These are phyloP conservation scores for Fusarium sp. DNA, from an alignment of 2,329 filamentous ascomycete species.

Conservation along the genomic window DNA sequence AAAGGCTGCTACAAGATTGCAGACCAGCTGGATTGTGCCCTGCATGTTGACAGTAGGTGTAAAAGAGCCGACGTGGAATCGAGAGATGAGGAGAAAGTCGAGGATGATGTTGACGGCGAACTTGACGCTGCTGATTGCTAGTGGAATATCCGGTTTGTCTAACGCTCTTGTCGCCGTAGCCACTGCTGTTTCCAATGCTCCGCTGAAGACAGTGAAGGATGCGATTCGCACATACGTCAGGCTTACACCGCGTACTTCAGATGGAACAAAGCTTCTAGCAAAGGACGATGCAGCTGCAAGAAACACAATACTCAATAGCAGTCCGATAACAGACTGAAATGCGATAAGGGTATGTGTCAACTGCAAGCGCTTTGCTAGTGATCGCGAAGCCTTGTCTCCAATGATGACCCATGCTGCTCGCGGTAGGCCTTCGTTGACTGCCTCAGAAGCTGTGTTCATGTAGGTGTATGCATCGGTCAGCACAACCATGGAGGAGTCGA, in stretches of 20 bases:
- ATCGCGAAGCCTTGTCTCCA: slow-evolving; percentile 71
- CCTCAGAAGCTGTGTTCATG: slow-evolving; percentile 74
- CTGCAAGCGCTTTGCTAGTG: slow-evolving; percentile 63
- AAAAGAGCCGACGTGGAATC: slow-evolving; percentile 69
- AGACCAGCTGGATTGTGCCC: slow-evolving; percentile 72
- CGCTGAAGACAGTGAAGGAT: slow-evolving; percentile 72
- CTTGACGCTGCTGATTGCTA: slow-evolving; percentile 74
- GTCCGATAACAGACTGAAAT: slow-evolving; percentile 69
- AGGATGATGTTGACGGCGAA: slow-evolving; percentile 76
- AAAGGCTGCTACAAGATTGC: slow-evolving; percentile 68
- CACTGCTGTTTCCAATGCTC: slow-evolving; percentile 73
- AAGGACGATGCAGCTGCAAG: slow-evolving; percentile 66
- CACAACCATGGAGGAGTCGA: slow-evolving; percentile 66
- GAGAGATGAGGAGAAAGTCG: slow-evolving; percentile 75
- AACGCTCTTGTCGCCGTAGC: slow-evolving; percentile 72
- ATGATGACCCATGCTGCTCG: slow-evolving; percentile 77
- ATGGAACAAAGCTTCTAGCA: slow-evolving; percentile 73
- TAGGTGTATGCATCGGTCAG: slow-evolving; percentile 71
- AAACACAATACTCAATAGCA: slow-evolving; percentile 72
- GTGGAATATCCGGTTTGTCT: slow-evolving; percentile 76
- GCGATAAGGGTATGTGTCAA: slow-evolving; percentile 74
- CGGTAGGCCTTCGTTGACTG: slow-evolving; percentile 79
- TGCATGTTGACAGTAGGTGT: slow-evolving; percentile 74
- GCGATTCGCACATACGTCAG: slow-evolving; percentile 75
- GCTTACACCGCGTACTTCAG: slow-evolving; percentile 67